These are phyloP conservation scores for Arthrinium puccinioides DNA, from an alignment of 2,329 filamentous ascomycete species.

Conservation along the genomic window DNA sequence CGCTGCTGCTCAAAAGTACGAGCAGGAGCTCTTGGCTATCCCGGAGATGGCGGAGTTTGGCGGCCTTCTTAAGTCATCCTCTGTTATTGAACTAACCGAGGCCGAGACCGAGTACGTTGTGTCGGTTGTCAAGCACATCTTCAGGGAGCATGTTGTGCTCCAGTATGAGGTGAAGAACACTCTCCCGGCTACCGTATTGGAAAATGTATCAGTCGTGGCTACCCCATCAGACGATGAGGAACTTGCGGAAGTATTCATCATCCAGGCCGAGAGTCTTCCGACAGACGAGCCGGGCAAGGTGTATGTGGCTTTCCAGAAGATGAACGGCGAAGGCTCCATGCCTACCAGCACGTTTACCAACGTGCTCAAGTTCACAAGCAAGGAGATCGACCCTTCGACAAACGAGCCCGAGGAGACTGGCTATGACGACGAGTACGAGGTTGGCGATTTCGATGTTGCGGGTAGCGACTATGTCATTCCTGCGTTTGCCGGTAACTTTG, in stretches of 20 bases:
- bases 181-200: constrained; percentile 79
- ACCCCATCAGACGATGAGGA: constrained; percentile 76
- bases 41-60: constrained; percentile 90
- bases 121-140: constrained; percentile 88
- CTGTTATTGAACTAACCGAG: constrained; percentile 83
- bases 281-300: constrained; percentile 87
- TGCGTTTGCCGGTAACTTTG: constrained; percentile 90
- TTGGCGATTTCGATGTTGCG: constrained; percentile 83
- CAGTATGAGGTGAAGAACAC: constrained; percentile 99
- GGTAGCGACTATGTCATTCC: constrained; percentile 93
- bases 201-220: constrained; percentile 79
- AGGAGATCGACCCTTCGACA: constrained; percentile 95
- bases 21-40: constrained; percentile 78
- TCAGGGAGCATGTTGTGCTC: constrained; percentile 92
- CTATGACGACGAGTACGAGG: constrained; percentile 97
- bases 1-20: constrained; percentile 80
- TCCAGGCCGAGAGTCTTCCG: constrained; percentile 73
- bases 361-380: constrained; percentile 91
- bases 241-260: constrained; percentile 86
- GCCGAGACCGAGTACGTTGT: constrained; percentile 98
- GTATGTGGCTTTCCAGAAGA: constrained; percentile 90
- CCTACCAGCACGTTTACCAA: constrained; percentile 82
- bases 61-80: constrained; percentile 82
- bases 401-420: constrained; percentile 84
- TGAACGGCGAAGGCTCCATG: constrained; percentile 67